Evolutionary conservation across 306 rosid species (phyloP), one percentile per base, ranked within the genome.

Genomic region (Cucurbita pepo): DNA sequence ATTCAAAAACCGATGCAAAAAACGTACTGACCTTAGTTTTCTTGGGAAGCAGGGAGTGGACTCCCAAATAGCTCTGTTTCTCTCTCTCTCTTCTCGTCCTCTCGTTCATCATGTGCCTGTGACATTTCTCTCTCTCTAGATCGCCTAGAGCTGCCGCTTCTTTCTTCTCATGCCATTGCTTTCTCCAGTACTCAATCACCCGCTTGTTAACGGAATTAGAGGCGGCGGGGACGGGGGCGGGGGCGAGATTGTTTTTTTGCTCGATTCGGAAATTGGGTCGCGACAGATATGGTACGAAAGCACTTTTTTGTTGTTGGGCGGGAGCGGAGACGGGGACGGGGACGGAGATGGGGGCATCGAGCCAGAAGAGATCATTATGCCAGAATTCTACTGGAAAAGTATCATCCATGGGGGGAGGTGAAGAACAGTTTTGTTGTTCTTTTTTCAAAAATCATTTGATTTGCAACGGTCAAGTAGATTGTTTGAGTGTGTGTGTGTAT

Each of bases 61-160:
- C 57, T 18, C 78, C 82, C 19, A 73, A 25, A 63, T 87, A 91
- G 73, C 87, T 52, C 44, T 85, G 77, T 43, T 83, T 82, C 65
- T 87, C 88, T 57, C 84, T 89, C 77, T 87, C 90, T 58, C 97
- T 83, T 56, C 97, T 86, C 85, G 76, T 81, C 58, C 97, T 81
- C 78, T 91, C 97, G 21, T 80, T 85, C 58, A 91, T 59, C 93
- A 83, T 91, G 76, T 89, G 97, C 65, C 83, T 72, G 38, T 80
- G 81, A 61, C 85, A 18, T 37, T 82, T 83, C 5, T 84, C 91
- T 63, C 44, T 84, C 66, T 81, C 84, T 19, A 58, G 38, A 37
- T 79, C 89, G 6, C 36, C 85, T 34, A 22, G 55, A 0, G 41
- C 18, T 12, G 11, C 53, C 3, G 53, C 10, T 43, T 9, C 57